Percentiles rank a stretch among this genome's conserved stretches.
Evolutionary conservation across 345 rosid genomes (phyloP).

Genomic region (Lagerstroemia speciosa): DNA sequence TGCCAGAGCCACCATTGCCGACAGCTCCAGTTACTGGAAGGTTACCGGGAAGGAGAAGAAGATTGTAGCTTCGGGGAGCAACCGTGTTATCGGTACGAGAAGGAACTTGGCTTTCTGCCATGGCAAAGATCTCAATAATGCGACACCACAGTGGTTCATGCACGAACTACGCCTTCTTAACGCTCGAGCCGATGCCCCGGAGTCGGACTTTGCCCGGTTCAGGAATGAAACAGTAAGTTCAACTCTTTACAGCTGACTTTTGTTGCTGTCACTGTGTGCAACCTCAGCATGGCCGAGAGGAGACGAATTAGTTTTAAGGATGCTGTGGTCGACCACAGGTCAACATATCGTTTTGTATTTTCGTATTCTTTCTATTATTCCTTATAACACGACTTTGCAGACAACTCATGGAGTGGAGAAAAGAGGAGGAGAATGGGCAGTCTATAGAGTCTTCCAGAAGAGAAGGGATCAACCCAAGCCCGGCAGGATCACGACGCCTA

Average conservation of each 20-base stretch:
- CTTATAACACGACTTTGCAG: conserved; percentile 24
- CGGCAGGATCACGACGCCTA: conserved; percentile 2
- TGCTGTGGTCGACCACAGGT: no score
- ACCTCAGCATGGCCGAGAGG: no score
- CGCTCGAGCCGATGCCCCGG: conserved; percentile 3
- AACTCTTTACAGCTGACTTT: no score
- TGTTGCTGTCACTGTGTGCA: no score
- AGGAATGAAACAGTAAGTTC: neutral
- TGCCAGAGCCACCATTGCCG: conserved; percentile 15
- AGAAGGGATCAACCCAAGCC: conserved; percentile 25
- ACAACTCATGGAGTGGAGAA: conserved; percentile 10
- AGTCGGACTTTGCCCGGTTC: conserved; percentile 21
- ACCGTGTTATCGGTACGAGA: conserved; percentile 38
- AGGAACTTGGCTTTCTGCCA: conserved; percentile 45
- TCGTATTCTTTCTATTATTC: no score
- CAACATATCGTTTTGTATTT: no score
- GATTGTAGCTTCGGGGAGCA: conserved; percentile 27
- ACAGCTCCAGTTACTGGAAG: conserved; percentile 73
- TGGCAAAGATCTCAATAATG: conserved; percentile 18
- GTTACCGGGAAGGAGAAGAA: conserved; percentile 40
- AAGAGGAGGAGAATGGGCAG: conserved; percentile 46
- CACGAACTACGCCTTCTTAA: conserved; percentile 46
- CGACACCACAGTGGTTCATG: conserved; percentile 54
- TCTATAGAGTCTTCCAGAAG: conserved; percentile 53
- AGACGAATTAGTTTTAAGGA: no score